These are phyloP conservation scores for Hypomontagnella submonticulosa DNA, from an alignment of 495 filamentous ascomycete species.

Conservation along the genomic window DNA sequence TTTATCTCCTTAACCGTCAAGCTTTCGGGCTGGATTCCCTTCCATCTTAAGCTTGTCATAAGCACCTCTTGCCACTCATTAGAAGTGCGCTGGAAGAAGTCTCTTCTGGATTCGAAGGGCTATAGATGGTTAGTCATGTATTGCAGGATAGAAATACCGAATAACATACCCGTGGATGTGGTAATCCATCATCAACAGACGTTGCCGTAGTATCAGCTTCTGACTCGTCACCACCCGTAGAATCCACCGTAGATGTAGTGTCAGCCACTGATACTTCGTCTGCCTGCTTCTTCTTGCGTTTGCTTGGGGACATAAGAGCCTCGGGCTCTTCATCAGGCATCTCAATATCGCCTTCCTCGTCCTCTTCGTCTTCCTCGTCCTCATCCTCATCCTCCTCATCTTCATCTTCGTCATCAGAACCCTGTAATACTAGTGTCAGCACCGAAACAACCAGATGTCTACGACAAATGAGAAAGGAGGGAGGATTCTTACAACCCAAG, in stretches of 20 bases:
- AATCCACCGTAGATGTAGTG: conserved; percentile 42
- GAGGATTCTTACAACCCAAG: conserved; percentile 73
- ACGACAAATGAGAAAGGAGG: neutral
- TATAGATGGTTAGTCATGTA: conserved; percentile 61
- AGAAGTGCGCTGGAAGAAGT: conserved; percentile 90
- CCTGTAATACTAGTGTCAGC: conserved; percentile 51
- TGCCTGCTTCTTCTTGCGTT: conserved; percentile 60
- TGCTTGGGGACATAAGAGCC: conserved; percentile 52
- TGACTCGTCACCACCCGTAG: conserved; percentile 59
- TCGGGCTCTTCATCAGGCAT: conserved; percentile 52
- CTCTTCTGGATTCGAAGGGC: conserved; percentile 90
- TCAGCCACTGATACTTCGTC: conserved; percentile 54
- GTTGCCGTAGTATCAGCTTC: conserved; percentile 58
- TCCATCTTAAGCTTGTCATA: conserved; percentile 72
- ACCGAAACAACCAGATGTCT: neutral
- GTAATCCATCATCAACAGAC: conserved; percentile 66
- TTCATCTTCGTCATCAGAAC: conserved; percentile 76
- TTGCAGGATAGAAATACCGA: neutral
- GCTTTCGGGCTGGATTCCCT: conserved; percentile 67
- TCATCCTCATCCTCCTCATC: conserved; percentile 77
- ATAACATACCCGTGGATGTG: conserved; percentile 63
- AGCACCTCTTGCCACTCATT: conserved; percentile 89
- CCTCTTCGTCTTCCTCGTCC: conserved; percentile 74
- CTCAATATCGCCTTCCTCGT: conserved; percentile 66
- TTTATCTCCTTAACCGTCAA: conserved; percentile 88